Percentiles rank a stretch among this genome's conserved stretches.
Conservation (phyloP, 2,329 filamentous ascomycete genomes). For the Blumeriella jaapii region DNA sequence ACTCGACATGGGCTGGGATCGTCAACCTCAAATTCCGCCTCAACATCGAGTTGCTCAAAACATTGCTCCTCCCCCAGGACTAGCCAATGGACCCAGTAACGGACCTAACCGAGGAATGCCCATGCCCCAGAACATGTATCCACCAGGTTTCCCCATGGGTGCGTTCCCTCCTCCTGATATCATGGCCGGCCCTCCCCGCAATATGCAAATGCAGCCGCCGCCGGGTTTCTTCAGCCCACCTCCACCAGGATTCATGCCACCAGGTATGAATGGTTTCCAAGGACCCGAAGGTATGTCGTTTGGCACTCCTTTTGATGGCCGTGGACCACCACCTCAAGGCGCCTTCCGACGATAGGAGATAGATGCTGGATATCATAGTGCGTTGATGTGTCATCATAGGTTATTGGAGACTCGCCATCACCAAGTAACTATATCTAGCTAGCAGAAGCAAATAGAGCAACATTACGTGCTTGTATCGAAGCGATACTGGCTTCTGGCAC, state of each 20-base stretch:
- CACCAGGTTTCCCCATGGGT: conserved; percentile 46
- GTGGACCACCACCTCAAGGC: conserved; percentile 39
- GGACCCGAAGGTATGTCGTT: conserved; percentile 40
- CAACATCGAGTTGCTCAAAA: conserved; percentile 29
- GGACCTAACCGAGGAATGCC: conserved; percentile 32
- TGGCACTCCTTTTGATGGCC: conserved; percentile 41
- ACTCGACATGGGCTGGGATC: conserved; percentile 40
- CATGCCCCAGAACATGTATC: conserved; percentile 45
- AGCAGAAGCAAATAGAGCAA: no score
- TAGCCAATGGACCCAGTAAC: conserved; percentile 32
- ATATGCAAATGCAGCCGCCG: conserved; percentile 41
- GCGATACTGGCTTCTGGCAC: no score
- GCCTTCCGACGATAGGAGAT: conserved; percentile 31
- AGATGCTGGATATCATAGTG: no score
- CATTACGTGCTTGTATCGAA: no score
- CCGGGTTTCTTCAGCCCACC: conserved; percentile 32
- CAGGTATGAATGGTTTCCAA: conserved; percentile 44
- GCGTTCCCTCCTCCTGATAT: conserved; percentile 36
- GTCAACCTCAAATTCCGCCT: conserved; percentile 18
- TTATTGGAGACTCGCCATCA: no score
- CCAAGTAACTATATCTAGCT: no score
- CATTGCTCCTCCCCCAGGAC: conserved; percentile 51
- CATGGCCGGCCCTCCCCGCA: conserved; percentile 28
- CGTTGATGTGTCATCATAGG: no score
- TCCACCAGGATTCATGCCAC: conserved; percentile 40